These are phyloP conservation scores for Rutstroemia sp. DNA, from an alignment of 2,329 filamentous ascomycete species.

Conservation along the genomic window DNA sequence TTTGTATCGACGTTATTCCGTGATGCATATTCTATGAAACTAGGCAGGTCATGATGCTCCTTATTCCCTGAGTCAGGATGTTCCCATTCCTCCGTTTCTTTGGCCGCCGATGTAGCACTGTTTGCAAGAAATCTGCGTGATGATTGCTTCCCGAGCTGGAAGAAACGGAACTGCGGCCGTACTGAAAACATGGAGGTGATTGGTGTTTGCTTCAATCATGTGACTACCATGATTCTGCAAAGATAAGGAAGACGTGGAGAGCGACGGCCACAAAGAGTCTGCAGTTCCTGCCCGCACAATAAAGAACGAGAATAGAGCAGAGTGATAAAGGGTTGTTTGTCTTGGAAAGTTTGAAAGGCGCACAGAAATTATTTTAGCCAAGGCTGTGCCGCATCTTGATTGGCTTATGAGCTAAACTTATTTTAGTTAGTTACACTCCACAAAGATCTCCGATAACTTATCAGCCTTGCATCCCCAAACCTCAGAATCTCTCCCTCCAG, in stretches of 20 bases:
- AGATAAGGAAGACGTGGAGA: not conserved
- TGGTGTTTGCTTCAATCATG: slow-evolving; percentile 9
- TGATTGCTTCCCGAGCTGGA: slow-evolving; percentile 17
- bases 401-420: not conserved
- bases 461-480: slow-evolving; percentile 10
- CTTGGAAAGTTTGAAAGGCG: not conserved
- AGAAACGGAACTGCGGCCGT: slow-evolving; percentile 14
- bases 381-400: slow-evolving; percentile 8
- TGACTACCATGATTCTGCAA: not conserved
- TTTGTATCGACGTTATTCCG: slow-evolving; percentile 45
- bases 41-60: slow-evolving; percentile 54
- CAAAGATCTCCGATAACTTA: not conserved
- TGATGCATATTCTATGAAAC: slow-evolving; percentile 57
- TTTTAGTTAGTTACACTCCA: not conserved
- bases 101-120: slow-evolving; percentile 2
- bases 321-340: no score
- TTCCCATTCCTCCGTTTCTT: slow-evolving; percentile 22
- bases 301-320: no score
- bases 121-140: slow-evolving; percentile 21
- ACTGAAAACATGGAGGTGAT: slow-evolving; percentile 16
- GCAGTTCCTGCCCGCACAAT: no score
- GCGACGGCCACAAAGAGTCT: not conserved
- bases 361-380: not conserved
- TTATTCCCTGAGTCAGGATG: slow-evolving; percentile 40
- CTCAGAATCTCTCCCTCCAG: not conserved